Evolutionary conservation across 805 yeast genomes (phyloP), one percentile per base, ranked within the genome.

Genomic region (Saturnispora halmiae): DNA sequence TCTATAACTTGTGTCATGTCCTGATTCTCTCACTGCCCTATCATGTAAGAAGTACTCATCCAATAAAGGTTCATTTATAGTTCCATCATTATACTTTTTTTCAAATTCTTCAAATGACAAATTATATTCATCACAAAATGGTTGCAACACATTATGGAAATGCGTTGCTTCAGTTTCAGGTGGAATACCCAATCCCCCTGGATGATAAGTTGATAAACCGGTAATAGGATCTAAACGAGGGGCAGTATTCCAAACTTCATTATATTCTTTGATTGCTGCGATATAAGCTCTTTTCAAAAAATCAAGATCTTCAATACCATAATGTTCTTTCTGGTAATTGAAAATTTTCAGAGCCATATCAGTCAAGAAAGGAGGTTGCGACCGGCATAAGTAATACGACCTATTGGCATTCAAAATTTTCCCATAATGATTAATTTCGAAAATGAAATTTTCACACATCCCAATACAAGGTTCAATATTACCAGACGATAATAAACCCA

Each of bases 341-440:
- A 72, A 83, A 0, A 85, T 77, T 43, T 75, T 65, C 36, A 82
- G 53, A 0, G 92, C 80, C 94, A 92, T 83, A 59, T 90, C 97
- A 0, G 97, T 88, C 44, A 92, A 64, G 56, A 90, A 90, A 9
- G 98, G 98, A 2, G 98, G 98, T 62, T 92, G 97, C 0, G 96
- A 84, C 51, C 98, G 73, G 44, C 90, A 79, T 35, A 90, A 64
- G 57, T 86, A 92, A 62, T 92, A 90, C 0, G 92, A 76, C 56
- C 98, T 72, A 61, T 90, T 90, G 11, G 98, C 98, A 59, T 90
- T 90, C 49, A 92, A 68, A 41, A 90, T 83, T 66, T 87, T 88
- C 36, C 96, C 95, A 60, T 92, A 90, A 56, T 90, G 79, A 34
- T 75, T 67, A 51, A 90, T 88, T 56, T 92, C 96, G 61, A 80